Conservation (phyloP, 768 basidiomycete genomes). For the Tulasnella sp. region DNA sequence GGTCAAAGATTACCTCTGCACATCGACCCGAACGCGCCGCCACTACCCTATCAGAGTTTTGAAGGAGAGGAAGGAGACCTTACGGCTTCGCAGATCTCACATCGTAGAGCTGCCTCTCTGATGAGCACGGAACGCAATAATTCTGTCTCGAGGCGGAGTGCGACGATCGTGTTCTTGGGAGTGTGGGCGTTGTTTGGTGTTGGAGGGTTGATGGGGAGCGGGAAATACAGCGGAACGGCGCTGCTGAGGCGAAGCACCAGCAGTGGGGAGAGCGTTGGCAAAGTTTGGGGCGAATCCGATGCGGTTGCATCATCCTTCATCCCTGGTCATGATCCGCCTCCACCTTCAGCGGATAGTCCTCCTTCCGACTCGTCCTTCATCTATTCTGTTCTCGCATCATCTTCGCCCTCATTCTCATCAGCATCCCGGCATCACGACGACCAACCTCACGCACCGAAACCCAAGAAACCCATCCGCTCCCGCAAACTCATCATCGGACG, state of each 20-base stretch:
- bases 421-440: constrained; percentile 3
- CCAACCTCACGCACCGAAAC: constrained; percentile 11
- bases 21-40: background rate
- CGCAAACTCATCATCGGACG: constrained; percentile 72
- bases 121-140: constrained; percentile 34
- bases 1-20: constrained; percentile 32
- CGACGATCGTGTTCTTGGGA: constrained; percentile 75
- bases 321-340: background rate
- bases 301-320: background rate
- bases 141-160: constrained; percentile 48
- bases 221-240: background rate
- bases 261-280: background rate
- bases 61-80: constrained; percentile 39
- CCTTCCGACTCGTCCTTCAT: background rate
- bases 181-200: constrained; percentile 67
- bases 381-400: background rate
- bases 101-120: constrained; percentile 16
- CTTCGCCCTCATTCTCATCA: background rate
- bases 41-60: constrained; percentile 34
- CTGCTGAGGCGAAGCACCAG: background rate
- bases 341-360: background rate
- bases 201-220: constrained; percentile 33
- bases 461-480: constrained; percentile 14
- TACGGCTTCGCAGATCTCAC: constrained; percentile 24
- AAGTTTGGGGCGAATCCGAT: background rate